phyloP scores from a whole-genome alignment of 2,329 filamentous ascomycete genomes.

The Botryotinia convoluta region DNA sequence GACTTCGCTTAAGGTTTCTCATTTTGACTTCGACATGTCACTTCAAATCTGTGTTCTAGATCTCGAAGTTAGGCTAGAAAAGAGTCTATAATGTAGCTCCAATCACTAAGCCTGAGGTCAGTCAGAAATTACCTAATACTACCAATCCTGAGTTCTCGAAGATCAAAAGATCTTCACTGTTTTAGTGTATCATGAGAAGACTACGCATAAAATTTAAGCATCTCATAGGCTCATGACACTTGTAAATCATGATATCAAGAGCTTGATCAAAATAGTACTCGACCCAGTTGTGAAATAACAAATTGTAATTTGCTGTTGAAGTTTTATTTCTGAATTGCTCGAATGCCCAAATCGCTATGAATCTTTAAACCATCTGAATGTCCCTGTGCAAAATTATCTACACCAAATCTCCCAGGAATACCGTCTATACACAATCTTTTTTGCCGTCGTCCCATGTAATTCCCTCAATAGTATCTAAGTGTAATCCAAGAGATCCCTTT shows the following conservation, averaged over 20 bases:
- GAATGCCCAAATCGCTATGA: background rate
- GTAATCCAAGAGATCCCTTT: background rate
- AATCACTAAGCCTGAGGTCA: background rate
- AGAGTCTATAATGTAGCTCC: background rate
- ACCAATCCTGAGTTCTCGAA: background rate
- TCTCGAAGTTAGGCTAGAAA: background rate
- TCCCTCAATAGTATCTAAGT: too few relatives aligned
- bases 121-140: background rate
- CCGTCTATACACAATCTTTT: too few relatives aligned
- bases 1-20: background rate
- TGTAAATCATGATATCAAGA: background rate
- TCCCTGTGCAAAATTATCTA: fast-evolving
- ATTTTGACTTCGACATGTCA: background rate
- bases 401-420: background rate
- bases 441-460: background rate
- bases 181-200: background rate
- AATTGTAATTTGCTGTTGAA: background rate
- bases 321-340: background rate
- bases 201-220: background rate
- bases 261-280: background rate
- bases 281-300: fast-evolving
- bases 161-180: background rate
- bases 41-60: background rate
- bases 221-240: background rate
- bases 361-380: background rate